A percentile compares a stretch with the other conserved stretches of the same genome.
phyloP scores from a whole-genome alignment of 2,329 filamentous ascomycete genomes.

The Colletotrichum aenigma region DNA sequence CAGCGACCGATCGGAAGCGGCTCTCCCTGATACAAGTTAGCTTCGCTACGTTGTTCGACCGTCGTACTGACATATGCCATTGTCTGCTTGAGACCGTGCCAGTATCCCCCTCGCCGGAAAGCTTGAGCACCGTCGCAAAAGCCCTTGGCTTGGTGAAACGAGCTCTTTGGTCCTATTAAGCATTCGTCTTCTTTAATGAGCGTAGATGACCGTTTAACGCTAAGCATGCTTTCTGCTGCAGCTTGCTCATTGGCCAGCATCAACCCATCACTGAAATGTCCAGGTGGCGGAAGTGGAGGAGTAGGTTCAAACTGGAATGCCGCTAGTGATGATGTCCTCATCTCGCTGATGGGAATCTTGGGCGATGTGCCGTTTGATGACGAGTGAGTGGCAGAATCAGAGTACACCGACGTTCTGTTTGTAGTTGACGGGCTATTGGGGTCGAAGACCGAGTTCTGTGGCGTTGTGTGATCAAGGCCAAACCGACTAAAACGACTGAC shows the following conservation, averaged over 20 bases:
- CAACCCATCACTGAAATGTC: slow-evolving; percentile 4
- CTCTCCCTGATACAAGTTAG: slow-evolving; percentile 19
- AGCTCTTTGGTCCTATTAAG: slow-evolving; percentile 36
- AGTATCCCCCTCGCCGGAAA: slow-evolving; percentile 37
- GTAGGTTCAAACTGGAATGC: neutral
- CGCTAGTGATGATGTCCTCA: neutral
- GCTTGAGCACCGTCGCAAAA: slow-evolving; percentile 43
- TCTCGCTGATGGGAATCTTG: neutral
- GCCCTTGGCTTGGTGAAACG: slow-evolving; percentile 36
- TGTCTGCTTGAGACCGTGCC: slow-evolving; percentile 37
- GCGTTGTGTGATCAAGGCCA: neutral
- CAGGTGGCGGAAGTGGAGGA: neutral
- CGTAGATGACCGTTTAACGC: neutral
- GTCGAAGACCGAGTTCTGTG: slow-evolving; percentile 2
- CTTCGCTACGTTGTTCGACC: neutral
- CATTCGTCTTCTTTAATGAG: slow-evolving; percentile 1
- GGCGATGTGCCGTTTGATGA: neutral
- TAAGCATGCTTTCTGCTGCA: neutral
- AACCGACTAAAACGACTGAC: neutral
- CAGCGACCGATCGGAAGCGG: slow-evolving; percentile 26
- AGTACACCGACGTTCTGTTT: slow-evolving; percentile 13
- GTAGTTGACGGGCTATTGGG: slow-evolving; percentile 11
- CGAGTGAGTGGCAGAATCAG: neutral
- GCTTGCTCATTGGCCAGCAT: slow-evolving; percentile 15
- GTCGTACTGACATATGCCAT: slow-evolving; percentile 16